Conservation (phyloP, 805 yeast species). For the Yamadazyma paraphyllophila region DNA sequence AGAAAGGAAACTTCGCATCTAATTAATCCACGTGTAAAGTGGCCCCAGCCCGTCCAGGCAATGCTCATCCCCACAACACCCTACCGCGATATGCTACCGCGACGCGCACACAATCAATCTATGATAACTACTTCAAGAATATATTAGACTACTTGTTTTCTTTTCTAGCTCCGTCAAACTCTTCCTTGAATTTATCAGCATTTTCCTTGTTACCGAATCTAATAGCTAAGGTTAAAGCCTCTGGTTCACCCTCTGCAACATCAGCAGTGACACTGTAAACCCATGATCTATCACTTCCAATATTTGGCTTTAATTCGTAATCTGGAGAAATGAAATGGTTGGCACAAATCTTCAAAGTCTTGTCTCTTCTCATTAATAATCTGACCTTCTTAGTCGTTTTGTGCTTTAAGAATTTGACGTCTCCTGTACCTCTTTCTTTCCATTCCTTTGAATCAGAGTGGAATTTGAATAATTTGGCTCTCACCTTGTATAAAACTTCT, state of each 20-base stretch:
- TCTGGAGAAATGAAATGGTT: slow-evolving; percentile 87
- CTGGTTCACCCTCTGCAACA: slow-evolving; percentile 92
- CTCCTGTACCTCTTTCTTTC: slow-evolving; percentile 99
- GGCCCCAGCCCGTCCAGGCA: no score
- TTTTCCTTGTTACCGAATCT: slow-evolving; percentile 90
- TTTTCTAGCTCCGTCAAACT: slow-evolving; percentile 81
- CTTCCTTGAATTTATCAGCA: slow-evolving; percentile 93
- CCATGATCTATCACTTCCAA: slow-evolving; percentile 98
- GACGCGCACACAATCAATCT: background rate
- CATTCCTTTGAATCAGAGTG: slow-evolving; percentile 84
- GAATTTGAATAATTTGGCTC: slow-evolving; percentile 94
- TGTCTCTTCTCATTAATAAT: slow-evolving; percentile 97
- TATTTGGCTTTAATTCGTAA: slow-evolving; percentile 82
- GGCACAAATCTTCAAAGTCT: slow-evolving; percentile 96
- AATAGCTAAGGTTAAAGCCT: slow-evolving; percentile 94
- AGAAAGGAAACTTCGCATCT: slow-evolving; percentile 3
- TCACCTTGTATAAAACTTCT: slow-evolving; percentile 54
- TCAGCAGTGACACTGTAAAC: slow-evolving; percentile 94
- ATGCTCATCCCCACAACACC: no score
- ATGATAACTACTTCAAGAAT: background rate
- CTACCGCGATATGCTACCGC: background rate
- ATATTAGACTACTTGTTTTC: slow-evolving; percentile 13
- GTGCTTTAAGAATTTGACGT: slow-evolving; percentile 91
- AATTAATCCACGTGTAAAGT: slow-evolving; percentile 8
- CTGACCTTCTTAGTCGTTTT: slow-evolving; percentile 79